Conservation (phyloP, 352 stramenopile genomes). For the Globisporangium carolinianum region DNA sequence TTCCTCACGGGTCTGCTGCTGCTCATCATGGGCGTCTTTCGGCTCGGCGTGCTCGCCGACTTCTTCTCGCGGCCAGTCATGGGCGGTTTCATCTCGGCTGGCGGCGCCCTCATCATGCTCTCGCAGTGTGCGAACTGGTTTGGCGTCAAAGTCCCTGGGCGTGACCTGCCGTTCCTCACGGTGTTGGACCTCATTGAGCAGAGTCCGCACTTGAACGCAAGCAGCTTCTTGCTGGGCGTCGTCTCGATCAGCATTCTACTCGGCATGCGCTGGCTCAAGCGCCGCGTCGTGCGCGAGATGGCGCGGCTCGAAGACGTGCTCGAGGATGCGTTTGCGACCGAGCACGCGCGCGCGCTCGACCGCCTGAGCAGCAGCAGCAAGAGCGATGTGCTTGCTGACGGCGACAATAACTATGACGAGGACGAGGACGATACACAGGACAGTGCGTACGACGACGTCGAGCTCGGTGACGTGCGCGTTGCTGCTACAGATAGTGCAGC, state of each 20-base stretch:
- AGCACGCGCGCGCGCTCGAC: slow-evolving; percentile 29
- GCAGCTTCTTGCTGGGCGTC: slow-evolving; percentile 56
- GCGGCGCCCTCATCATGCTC: slow-evolving; percentile 87
- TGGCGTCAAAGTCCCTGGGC: slow-evolving; percentile 51
- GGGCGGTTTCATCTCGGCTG: slow-evolving; percentile 86
- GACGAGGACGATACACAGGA: slow-evolving; percentile 14
- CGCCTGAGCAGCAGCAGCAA: slow-evolving; percentile 17
- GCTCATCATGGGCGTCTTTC: slow-evolving; percentile 73
- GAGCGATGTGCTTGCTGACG: slow-evolving; percentile 7
- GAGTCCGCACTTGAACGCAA: slow-evolving; percentile 61
- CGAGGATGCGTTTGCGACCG: slow-evolving; percentile 38
- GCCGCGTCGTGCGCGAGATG: slow-evolving; percentile 37
- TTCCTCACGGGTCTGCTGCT: slow-evolving; percentile 77
- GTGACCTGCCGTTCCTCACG: slow-evolving; percentile 52
- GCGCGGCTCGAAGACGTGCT: slow-evolving; percentile 23
- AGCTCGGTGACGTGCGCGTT: slow-evolving; percentile 9
- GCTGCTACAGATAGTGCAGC: too few species aligned
- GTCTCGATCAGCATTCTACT: slow-evolving; percentile 48
- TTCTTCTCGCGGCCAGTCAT: slow-evolving; percentile 89
- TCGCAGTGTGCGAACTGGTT: slow-evolving; percentile 86
- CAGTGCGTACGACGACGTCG: slow-evolving; percentile 22
- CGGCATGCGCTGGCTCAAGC: slow-evolving; percentile 36
- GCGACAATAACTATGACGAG: slow-evolving; percentile 13
- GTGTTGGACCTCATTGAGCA: slow-evolving; percentile 48
- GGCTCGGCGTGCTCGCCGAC: slow-evolving; percentile 77